Base-by-base conservation (phyloP, 1,284 basidiomycete species). In the Ganoderma meredithae region DNA sequence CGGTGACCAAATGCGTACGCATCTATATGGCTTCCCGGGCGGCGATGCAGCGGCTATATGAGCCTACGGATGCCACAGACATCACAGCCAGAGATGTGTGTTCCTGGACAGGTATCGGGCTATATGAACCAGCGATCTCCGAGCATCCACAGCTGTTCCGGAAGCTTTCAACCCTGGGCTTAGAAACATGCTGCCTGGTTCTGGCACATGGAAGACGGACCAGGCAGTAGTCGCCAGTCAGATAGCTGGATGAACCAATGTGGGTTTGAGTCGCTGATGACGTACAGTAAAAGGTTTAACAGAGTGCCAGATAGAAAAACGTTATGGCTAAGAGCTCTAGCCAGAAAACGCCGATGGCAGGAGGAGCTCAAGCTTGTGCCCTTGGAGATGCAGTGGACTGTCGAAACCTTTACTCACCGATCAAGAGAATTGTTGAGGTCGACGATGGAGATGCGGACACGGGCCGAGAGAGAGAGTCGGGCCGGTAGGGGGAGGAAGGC, bases 371-470 rank as follows among this genome's bases (percentile, higher is more conserved):
- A 33, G 3, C 12, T 66, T 1, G 60, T 66, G 13, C 39, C 12
- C 1, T 62, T 58, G 3, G 65, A 66, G 41, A 66, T 66, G 65
- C 60, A 66, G 8, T 60, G 58, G 31, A 22, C n/a, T 31, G n/a
- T n/a, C n/a, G n/a, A n/a, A n/a, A n/a, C n/a, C n/a, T n/a, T n/a
- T n/a, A n/a, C n/a, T n/a, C n/a, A n/a, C n/a, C n/a, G n/a, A n/a
- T n/a, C n/a, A n/a, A n/a, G n/a, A n/a, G n/a, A n/a, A n/a, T n/a
- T n/a, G n/a, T n/a, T n/a, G n/a, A n/a, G n/a, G n/a, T n/a, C n/a
- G n/a, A n/a, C n/a, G n/a, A n/a, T n/a, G n/a, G n/a, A n/a, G n/a
- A n/a, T n/a, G n/a, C n/a, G n/a, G n/a, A n/a, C n/a, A n/a, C n/a
- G n/a, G n/a, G n/a, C n/a, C n/a, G n/a, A n/a, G n/a, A n/a, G n/a